Percentiles rank a stretch among this genome's conserved stretches.
phyloP scores from a whole-genome alignment of 257 asterid species.

The Lycium barbarum region DNA sequence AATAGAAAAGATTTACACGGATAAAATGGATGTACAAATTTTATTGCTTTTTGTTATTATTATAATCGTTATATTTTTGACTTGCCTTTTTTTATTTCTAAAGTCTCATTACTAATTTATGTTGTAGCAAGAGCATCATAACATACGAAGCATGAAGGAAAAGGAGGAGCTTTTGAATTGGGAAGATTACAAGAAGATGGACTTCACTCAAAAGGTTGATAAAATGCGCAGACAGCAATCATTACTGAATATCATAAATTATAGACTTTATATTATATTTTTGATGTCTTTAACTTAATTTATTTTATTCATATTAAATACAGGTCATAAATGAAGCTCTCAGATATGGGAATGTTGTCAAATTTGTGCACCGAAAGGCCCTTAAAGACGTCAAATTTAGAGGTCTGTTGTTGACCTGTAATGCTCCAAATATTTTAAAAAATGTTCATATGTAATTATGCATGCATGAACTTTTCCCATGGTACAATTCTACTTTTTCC shows the following conservation, averaged over 20 bases:
- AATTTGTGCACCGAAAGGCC: constrained; percentile 92
- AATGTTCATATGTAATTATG: constrained; percentile 36
- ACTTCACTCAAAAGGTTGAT: constrained; percentile 68
- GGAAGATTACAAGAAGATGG: constrained; percentile 80
- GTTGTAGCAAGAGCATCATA: constrained; percentile 64
- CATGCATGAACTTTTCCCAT: constrained; percentile 49
- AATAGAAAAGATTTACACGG: not conserved
- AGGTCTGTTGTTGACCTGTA: constrained; percentile 49
- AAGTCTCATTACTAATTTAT: not conserved
- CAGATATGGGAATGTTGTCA: constrained; percentile 84
- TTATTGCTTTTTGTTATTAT: not conserved
- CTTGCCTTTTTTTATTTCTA: not conserved
- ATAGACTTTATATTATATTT: not conserved
- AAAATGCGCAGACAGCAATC: not conserved
- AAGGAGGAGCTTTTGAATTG: constrained; percentile 57
- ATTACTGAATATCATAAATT: not conserved
- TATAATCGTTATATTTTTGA: not conserved
- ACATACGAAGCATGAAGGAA: constrained; percentile 64
- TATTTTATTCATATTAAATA: constrained; percentile 23
- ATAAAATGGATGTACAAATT: not conserved
- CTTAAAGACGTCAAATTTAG: constrained; percentile 73
- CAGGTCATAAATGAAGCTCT: constrained; percentile 90
- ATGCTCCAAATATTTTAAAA: constrained; percentile 4
- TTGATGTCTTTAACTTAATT: not conserved
- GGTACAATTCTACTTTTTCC: constrained; percentile 33